Evolutionary conservation across 768 basidiomycete species (phyloP), one percentile per base, ranked within the genome.

Genomic region (Pulveroboletus ravenelii): DNA sequence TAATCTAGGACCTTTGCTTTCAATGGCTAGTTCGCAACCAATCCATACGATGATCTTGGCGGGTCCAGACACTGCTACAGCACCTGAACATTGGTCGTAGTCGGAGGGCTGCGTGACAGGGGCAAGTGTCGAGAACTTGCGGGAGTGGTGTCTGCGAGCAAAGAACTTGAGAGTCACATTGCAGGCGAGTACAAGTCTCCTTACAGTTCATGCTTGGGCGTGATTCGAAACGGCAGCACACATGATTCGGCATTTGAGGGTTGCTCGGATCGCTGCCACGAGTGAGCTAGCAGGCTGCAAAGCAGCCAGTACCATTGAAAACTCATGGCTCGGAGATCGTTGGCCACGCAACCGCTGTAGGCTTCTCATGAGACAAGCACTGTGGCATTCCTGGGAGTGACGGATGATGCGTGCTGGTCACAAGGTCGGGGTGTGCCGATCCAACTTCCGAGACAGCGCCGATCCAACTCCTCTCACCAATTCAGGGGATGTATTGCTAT

Each of bases 131-230:
- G 13, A 39, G 25, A 15, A 32, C 43, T 37, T 37, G 39, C 10
- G 1, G 27, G 39, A 51, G 60, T 54, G 45, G 56, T 42, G 39
- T 48, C 30, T 5, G 8, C 34, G 15, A 47, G 35, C 35, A 40
- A 17, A 10, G 36, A 15, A 7, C 4, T 6, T 15, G 3, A 30
- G 36, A 17, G 36, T 30, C 18, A 15, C 10, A 44, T 17, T 32
- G 29, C 12, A 61, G 60, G 48, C 44, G 23, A 58, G 60, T 48
- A 48, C 13, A 48, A 1, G n/a, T 32, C 3, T 41, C 44, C 44
- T 34, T 0, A n/a, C 27, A 31, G 7, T 47, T 14, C 1, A 15
- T 13, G 5, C 36, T 29, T 30, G 27, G 2, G 29, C 18, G 25
- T 42, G 31, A 50, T 23, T n/a, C 10, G 25, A 51, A 45, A 29